Evolutionary conservation across 768 basidiomycete species (phyloP), one percentile per base, ranked within the genome.

Genomic region (Daedaleopsis nitida): DNA sequence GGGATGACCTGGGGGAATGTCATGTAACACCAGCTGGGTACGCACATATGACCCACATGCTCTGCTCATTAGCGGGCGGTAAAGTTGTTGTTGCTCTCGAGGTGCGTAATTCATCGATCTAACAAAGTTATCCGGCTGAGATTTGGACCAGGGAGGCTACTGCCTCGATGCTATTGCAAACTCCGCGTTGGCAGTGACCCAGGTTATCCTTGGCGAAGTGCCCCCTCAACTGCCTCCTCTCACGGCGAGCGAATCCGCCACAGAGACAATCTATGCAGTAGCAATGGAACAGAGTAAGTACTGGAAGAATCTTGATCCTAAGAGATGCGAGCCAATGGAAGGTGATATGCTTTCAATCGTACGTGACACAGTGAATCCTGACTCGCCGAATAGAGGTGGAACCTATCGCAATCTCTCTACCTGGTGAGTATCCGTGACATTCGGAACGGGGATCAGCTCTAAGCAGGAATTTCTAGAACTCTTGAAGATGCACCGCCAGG

Each of bases 41-140:
- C 73, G 94, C 94, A 0, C 97, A 98, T 68, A 98, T 99, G 96
- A 97, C 97, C 7, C 92, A 98, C 70, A 96, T 99, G 94, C 81
- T 99, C 10, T 84, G 87, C 43, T 86, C 89, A 21, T 80, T 99
- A 17, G 96, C 96, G 23, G 84, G 85, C 9, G 97, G 97, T 3
- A 91, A 87, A 68, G 68, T 99, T 16, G 92, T 96, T 12, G 94
- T 96, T 34, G 96, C 94, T 1, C 83, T 99, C 44, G 97, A 99
- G 84, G 96, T 96, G 58, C 51, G 77, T 59, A 38, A n/a, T 32
- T 38, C 32, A 35, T 57, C 16, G 35, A 48, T 32, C 24, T 21
- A 27, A 9, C 11, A 14, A 9, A 39, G 19, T 12, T 23, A 32
- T 43, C 13, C 21, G 34, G 14, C 42, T n/a, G 35, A 23, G 9